A percentile compares a stretch with the other conserved stretches of the same genome.
Conservation (phyloP, 2,329 filamentous ascomycete species). For the Fusarium torulosum region DNA sequence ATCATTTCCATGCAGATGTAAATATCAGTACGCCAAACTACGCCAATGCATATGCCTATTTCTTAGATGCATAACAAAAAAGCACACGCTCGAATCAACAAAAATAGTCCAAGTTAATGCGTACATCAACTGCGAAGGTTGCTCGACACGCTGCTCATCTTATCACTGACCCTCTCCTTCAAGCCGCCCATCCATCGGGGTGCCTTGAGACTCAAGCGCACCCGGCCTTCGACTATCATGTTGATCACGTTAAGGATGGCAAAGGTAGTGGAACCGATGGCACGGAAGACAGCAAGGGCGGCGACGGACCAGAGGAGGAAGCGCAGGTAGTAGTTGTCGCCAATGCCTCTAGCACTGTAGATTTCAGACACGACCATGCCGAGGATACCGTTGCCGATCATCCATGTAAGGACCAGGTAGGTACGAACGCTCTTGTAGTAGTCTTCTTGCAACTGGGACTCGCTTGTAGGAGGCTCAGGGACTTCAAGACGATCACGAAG, state of each 20-base stretch:
- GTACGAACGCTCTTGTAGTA: conserved; percentile 98
- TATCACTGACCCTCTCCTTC: conserved; percentile 60
- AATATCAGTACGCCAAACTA: conserved; percentile 26
- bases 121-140: conserved; percentile 54
- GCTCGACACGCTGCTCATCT: conserved; percentile 63
- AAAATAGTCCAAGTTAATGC: conserved; percentile 4
- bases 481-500: conserved; percentile 94
- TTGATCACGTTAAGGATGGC: conserved; percentile 87
- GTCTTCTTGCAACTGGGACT: conserved; percentile 93
- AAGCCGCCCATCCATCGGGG: conserved; percentile 64
- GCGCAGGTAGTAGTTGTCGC: conserved; percentile 88
- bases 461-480: conserved; percentile 68
- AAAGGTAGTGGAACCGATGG: conserved; percentile 84
- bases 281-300: conserved; percentile 86
- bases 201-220: conserved; percentile 69
- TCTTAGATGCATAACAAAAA: conserved; percentile 28
- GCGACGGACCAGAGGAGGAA: conserved; percentile 96
- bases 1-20: conserved; percentile 25
- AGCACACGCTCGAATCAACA: conserved; percentile 6
- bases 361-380: conserved; percentile 94
- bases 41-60: conserved; percentile 31
- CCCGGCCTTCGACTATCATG: conserved; percentile 85
- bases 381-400: conserved; percentile 90
- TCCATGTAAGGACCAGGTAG: conserved; percentile 97
- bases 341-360: conserved; percentile 78